Percentiles rank a stretch among this genome's conserved stretches.
These are phyloP conservation scores for Aureobasidium sp. DNA, from an alignment of 2,329 filamentous ascomycete genomes.

Conservation along the genomic window DNA sequence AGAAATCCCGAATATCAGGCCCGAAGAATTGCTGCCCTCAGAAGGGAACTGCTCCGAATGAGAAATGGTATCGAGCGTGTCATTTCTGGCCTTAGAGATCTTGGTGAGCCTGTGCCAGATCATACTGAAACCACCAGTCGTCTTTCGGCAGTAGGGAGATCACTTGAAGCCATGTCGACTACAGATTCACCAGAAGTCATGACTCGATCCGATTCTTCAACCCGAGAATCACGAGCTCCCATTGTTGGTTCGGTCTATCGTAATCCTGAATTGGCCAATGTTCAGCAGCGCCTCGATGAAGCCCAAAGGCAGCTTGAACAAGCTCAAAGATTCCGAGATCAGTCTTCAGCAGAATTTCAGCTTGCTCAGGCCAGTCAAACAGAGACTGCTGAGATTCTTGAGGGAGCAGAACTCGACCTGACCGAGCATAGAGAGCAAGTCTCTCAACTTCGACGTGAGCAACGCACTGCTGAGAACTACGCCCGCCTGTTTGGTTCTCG, in stretches of 20 bases:
- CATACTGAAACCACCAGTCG: slow-evolving; percentile 26
- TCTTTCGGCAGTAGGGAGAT: slow-evolving; percentile 26
- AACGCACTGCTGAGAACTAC: slow-evolving; percentile 32
- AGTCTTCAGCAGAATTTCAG: slow-evolving; percentile 25
- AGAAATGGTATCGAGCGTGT: slow-evolving; percentile 33
- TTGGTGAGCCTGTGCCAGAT: slow-evolving; percentile 31
- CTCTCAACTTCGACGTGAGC: slow-evolving; percentile 30
- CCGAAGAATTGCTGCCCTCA: slow-evolving; percentile 31
- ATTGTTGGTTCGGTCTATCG: slow-evolving; percentile 14
- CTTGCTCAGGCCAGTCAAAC: slow-evolving; percentile 11
- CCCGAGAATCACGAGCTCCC: slow-evolving; percentile 7
- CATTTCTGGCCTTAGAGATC: slow-evolving; percentile 30
- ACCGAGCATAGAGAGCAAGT: slow-evolving; percentile 26
- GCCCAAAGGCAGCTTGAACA: slow-evolving; percentile 28
- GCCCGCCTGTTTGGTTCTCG: slow-evolving; percentile 40
- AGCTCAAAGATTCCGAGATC: slow-evolving; percentile 27
- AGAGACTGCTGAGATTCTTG: slow-evolving; percentile 22
- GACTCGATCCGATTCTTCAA: background rate
- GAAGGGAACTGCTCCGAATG: slow-evolving; percentile 33
- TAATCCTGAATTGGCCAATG: slow-evolving; percentile 22
- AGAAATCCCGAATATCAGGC: slow-evolving; percentile 30
- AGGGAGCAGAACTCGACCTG: slow-evolving; percentile 29
- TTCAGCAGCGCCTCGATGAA: slow-evolving; percentile 28
- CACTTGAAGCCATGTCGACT: slow-evolving; percentile 25
- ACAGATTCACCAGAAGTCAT: background rate